Evolutionary conservation across 164 flowering plant species (phyloP), one percentile per base, ranked within the genome.

Genomic region (Protea cynaroides): DNA sequence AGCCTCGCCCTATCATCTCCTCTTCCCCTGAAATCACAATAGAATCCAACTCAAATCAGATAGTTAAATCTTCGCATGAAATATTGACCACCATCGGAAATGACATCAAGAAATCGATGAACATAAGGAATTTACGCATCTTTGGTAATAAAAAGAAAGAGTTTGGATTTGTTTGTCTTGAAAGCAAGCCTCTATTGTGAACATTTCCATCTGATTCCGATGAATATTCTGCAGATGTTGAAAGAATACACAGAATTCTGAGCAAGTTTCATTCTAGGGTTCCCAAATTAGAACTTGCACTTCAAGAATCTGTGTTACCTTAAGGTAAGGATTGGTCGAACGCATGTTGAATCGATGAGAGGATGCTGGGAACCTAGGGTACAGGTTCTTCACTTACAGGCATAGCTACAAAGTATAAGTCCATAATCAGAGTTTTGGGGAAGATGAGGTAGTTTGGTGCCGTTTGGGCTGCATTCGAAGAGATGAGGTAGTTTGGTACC

Each of bases 351-450:
- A 77, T 49, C 85, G 96, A 9, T 90, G 96, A 64, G 96, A 96
- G 0, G 96, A 93, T 81, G 96, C 96, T 0, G 97, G 97, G 62
- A 89, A 84, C 58, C 72, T 93, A 29, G 94, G 87, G 9, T 93
- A 81, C 67, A 74, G 84, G 62, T 90, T 88, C 67, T 92, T 83
- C 57, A 71, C 66, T 4, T 88, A 83, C 69, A 71, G 76, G 47
- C 97, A 82, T 64, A 86, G 88, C 56, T 80, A 82, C 38, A 88
- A 89, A 36, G 86, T 93, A 90, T 69, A 93, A 86, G 66, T 76
- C 89, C 0, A 86, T 90, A 91, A 80, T 93, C 25, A 88, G 74
- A 74, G 73, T 65, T 57, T 63, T 90, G 47, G 79, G 89, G 54
- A 90, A 89, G 71, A 93, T 93, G n/a, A n/a, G n/a, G n/a, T n/a